phyloP scores from a whole-genome alignment of 1,139 yeast species.

The Meyerozyma sp. region DNA sequence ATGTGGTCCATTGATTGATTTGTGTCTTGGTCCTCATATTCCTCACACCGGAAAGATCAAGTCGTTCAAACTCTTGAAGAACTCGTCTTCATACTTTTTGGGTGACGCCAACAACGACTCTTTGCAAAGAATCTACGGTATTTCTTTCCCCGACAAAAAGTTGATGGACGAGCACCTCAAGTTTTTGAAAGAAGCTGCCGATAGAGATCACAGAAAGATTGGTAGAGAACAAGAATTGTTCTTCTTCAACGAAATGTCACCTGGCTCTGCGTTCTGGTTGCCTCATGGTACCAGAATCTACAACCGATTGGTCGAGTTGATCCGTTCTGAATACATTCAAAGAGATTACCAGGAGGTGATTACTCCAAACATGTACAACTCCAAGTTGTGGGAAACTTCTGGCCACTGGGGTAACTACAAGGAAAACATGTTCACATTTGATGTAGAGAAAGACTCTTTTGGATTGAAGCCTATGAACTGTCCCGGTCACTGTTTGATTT shows the following conservation, averaged over 20 bases:
- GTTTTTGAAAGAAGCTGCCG: conserved; percentile 93
- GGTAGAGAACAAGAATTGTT: conserved; percentile 96
- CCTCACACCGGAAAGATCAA: conserved; percentile 97
- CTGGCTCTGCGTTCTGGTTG: conserved; percentile 96
- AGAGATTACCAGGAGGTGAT: conserved; percentile 97
- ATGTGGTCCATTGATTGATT: conserved; percentile 96
- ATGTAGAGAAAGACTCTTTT: conserved; percentile 82
- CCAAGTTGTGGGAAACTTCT: conserved; percentile 94
- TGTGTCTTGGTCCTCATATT: conserved; percentile 97
- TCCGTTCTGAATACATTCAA: conserved; percentile 77
- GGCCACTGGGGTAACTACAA: conserved; percentile 98
- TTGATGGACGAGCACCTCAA: conserved; percentile 92
- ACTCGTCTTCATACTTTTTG: conserved; percentile 92
- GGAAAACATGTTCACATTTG: conserved; percentile 95
- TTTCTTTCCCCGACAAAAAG: conserved; percentile 98
- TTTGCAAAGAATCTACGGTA: conserved; percentile 95
- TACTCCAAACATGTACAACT: conserved; percentile 95
- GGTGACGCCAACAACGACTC: conserved; percentile 94
- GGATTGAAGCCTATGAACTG: conserved; percentile 98
- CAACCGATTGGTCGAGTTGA: conserved; percentile 70
- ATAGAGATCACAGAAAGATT: conserved; percentile 94
- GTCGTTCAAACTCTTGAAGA: conserved; percentile 89
- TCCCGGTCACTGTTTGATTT: conserved; percentile 94
- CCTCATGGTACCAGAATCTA: conserved; percentile 98
- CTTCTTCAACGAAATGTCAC: conserved; percentile 92